Base-by-base conservation (phyloP, 2,329 filamentous ascomycete genomes). In the Amesomyces nigricolor region DNA sequence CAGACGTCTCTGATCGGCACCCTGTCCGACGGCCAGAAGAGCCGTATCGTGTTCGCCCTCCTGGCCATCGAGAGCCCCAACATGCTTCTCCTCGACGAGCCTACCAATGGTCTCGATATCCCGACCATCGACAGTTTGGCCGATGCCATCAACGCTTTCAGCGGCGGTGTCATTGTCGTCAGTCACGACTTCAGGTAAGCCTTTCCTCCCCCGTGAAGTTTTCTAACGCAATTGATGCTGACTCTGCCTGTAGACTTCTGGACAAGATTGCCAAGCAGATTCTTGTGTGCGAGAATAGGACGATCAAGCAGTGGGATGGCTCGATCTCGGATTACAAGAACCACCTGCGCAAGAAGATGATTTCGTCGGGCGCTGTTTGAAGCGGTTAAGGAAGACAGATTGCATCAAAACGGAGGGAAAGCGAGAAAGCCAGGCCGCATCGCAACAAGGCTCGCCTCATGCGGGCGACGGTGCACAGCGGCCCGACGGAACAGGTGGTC, bases 181-280 rank as follows among this genome's bases (percentile, higher is more conserved):
- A 95, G 88, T 67, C 94, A 99, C 88, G 94, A 99, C 74, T 99
- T 99, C 83, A 87, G 91, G 91, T 95, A 83, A 71, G 85, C 67
- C 53, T 67, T 51, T 8, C n/a, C 17, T 4, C 29, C n/a, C 19
- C 6, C 7, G 5, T 14, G 10, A 53, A 19, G 3, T 10, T 17
- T 16, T 14, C 5, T 13, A 40, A 13, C 4, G 30, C 7, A 17
- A 17, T 47, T n/a, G 14, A 35, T 53, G 22, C 47, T 54, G 39
- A 59, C 57, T 10, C 14, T 1, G 9, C 39, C 19, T 51, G 39
- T 56, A 95, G 92, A 80, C 80, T 99, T 68, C 85, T 99, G 63
- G 94, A 99, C 83, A 96, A 96, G 81, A 97, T 99, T 72, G 94
- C 94, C 66, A 99, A 99, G 82, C 90, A 99, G 74, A 99, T 99